Evolutionary conservation across 106 monocot genomes (phyloP), one percentile per base, ranked within the genome.

Genomic region (Iris macrosiphon): DNA sequence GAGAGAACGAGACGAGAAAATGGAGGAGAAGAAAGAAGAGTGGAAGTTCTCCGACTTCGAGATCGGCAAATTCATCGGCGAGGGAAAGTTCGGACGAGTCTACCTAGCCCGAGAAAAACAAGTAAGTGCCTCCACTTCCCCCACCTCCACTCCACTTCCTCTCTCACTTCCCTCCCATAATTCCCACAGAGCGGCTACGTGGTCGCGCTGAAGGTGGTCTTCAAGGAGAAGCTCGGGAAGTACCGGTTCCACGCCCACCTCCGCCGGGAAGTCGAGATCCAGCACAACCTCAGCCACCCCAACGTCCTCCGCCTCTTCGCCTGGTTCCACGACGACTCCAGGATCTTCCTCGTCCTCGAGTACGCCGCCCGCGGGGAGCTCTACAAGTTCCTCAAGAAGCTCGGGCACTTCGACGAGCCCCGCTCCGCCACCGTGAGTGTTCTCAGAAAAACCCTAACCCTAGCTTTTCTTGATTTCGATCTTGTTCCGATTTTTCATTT

Each of bases 21-120:
- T 56, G 78, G 43, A 31, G 75, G n/a, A n/a, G n/a, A 26, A 48
- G 59, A 18, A 11, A 25, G 80, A 72, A 10, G 81, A 80, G 16
- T 93, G 93, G 93, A 66, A 46, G 11, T 39, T 88, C 31, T 50
- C 40, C 23, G 84, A 93, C 43, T 93, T 93, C 66, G 93, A 93
- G 73, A 93, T 88, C 70, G 93, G 93, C 0, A 84, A 78, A 70
- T 69, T 55, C 75, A 71, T 93, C 21, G 93, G 93, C 49, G 88
- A 88, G 53, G 93, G 93, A 0, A 93, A 88, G 62, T 93, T 93
- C 57, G 93, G 93, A 18, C 80, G 81, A 58, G 93, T 88, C 37
- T 93, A 88, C 57, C 69, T 93, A 20, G 88, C 88, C 4, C 38
- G 93, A 40, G 93, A 93, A 55, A 75, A 60, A 25, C 31, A 93